Evolutionary conservation across 768 basidiomycete genomes (phyloP).

Genomic region (Sarcodon aspratus): DNA sequence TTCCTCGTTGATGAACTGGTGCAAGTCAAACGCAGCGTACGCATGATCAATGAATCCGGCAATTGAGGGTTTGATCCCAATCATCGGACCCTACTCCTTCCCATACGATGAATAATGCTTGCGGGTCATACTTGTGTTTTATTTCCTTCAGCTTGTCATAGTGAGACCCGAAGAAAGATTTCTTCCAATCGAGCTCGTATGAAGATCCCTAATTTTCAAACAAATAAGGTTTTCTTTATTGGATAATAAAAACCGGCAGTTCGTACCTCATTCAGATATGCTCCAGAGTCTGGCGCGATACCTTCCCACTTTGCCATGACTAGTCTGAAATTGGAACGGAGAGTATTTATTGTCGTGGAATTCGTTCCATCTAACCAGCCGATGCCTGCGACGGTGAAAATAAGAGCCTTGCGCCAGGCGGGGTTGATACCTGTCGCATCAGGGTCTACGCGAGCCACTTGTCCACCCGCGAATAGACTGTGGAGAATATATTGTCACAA

Average conservation of each 20-base stretch:
- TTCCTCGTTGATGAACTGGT: no score
- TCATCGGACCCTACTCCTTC: conserved; percentile 39
- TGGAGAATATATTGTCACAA: not conserved
- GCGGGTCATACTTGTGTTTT: conserved; percentile 34
- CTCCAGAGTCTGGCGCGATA: conserved; percentile 20
- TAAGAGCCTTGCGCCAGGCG: conserved; percentile 33
- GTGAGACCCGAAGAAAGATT: conserved; percentile 31
- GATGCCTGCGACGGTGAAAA: conserved; percentile 15
- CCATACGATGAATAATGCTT: not conserved
- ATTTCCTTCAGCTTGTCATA: conserved; percentile 27
- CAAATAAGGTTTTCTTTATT: not conserved
- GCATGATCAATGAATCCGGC: not conserved
- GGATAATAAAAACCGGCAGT: not conserved
- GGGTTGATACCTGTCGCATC: conserved; percentile 32
- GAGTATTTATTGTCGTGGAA: conserved; percentile 7
- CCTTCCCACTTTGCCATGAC: conserved; percentile 18
- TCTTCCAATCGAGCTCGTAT: conserved; percentile 27
- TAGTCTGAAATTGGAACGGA: conserved; percentile 7
- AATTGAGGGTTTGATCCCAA: conserved; percentile 26
- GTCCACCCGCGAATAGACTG: conserved; percentile 34
- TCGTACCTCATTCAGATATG: conserved; percentile 39
- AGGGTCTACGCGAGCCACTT: conserved; percentile 24
- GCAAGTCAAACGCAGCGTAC: no score
- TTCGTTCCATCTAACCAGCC: conserved; percentile 12
- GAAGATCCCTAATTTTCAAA: conserved; percentile 24